A percentile compares a stretch with the other conserved stretches of the same genome.
Conservation (phyloP, 768 basidiomycete genomes). For the Boletus vermiculosoides region DNA sequence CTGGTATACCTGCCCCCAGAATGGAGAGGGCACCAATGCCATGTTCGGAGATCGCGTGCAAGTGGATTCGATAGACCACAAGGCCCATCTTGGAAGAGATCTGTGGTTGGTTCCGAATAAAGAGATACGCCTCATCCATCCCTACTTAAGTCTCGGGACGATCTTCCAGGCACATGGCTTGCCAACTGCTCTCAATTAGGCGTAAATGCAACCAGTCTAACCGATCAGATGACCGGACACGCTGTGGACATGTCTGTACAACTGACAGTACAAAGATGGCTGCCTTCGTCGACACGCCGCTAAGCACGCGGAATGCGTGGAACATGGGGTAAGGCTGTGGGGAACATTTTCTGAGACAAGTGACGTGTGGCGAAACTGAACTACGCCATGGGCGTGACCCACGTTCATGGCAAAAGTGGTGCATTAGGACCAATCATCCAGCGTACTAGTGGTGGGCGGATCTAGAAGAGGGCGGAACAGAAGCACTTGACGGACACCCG, state of each 20-base stretch:
- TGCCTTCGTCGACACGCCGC: conserved; percentile 20
- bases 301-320: conserved; percentile 17
- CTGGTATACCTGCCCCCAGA: neutral
- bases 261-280: conserved; percentile 26
- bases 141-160: neutral
- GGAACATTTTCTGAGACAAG: neutral
- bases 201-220: conserved; percentile 1
- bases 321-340: conserved; percentile 29
- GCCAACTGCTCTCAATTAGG: conserved; percentile 10
- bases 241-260: conserved; percentile 14
- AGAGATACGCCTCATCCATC: neutral
- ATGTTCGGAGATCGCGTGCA: conserved; percentile 8
- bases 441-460: conserved; percentile 17
- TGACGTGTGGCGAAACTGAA: conserved; percentile 5
- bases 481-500: conserved; percentile 12
- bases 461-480: conserved; percentile 19
- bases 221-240: conserved; percentile 8
- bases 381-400: neutral
- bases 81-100: neutral
- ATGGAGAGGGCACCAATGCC: conserved; percentile 1
- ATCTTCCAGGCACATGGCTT: conserved; percentile 19
- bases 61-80: neutral
- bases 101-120: conserved; percentile 1
- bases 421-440: neutral
- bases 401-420: conserved; percentile 1